Base-by-base conservation (phyloP, 257 asterid genomes). In the Jacaranda copaia region DNA sequence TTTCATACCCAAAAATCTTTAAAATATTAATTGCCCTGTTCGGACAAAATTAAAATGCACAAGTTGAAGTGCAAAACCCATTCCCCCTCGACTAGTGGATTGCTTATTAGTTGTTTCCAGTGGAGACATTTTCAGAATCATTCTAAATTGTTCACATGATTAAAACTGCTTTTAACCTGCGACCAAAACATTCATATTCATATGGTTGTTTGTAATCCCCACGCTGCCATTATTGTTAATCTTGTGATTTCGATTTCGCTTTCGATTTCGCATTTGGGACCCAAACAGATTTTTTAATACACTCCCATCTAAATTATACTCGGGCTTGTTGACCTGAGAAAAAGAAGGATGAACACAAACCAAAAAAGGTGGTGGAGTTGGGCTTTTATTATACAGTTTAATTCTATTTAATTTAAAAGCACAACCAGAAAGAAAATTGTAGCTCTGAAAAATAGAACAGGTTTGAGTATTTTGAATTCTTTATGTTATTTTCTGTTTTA, bases 241-340 rank as follows among this genome's bases (percentile, higher is more conserved):
- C n/a, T 16, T 49, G 39, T 38, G 59, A 40, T 66, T 68, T 25
- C 48, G 13, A n/a, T n/a, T n/a, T n/a, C n/a, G n/a, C n/a, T n/a
- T n/a, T n/a, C n/a, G n/a, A n/a, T n/a, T 68, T 25, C 48, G 13
- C 58, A 39, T 25, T 13, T 43, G 69, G 77, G 77, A 20, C 70
- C 77, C 70, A 20, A 4, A 67, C 46, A 68, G 16, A n/a, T 68
- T n/a, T 68, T 68, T 25, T 19, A 16, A 46, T 20, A 48, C 60
- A 6, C 59, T 42, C 72, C 5, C 6, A 45, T 68, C 42, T 19
- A 1, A 43, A 4, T 66, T 66, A 1, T 20, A 2, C 40, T 19
- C 8, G 25, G 74, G 25, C 3, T 35, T 69, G 48, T 69, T 69
- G 45, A 52, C 72, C 15, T 67, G 0, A 19, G 15, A 10, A 67